Percentiles rank a stretch among this genome's conserved stretches.
phyloP scores from a whole-genome alignment of 805 yeast species.

The Pichia occidentalis region DNA sequence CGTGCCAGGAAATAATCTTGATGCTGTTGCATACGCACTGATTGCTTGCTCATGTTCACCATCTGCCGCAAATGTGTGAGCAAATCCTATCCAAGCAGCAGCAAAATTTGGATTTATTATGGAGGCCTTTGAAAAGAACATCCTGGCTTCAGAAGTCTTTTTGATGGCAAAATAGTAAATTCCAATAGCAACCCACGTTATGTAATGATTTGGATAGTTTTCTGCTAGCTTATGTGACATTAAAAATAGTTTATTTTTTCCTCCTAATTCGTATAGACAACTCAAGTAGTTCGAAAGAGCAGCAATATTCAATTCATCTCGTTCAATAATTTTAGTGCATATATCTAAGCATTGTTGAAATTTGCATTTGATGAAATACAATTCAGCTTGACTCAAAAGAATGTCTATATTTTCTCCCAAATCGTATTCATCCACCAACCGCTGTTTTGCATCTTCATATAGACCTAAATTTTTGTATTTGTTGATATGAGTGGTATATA shows the following conservation, averaged over 20 bases:
- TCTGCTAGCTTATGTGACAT: conserved; percentile 84
- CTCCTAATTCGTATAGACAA: conserved; percentile 78
- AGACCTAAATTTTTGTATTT: conserved; percentile 57
- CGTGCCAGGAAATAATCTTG: conserved; percentile 82
- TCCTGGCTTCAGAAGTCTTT: conserved; percentile 75
- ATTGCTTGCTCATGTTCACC: conserved; percentile 99
- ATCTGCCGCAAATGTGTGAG: conserved; percentile 94
- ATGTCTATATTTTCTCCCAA: conserved; percentile 67
- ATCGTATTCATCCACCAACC: conserved; percentile 65
- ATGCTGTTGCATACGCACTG: conserved; percentile 94
- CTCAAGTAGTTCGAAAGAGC: conserved; percentile 75
- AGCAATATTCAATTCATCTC: conserved; percentile 66
- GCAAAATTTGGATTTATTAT: conserved; percentile 83
- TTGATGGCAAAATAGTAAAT: conserved; percentile 74
- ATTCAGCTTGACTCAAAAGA: conserved; percentile 60
- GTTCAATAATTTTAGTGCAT: conserved; percentile 54
- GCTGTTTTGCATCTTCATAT: conserved; percentile 58
- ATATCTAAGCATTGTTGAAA: conserved; percentile 68
- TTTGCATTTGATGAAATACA: conserved; percentile 65
- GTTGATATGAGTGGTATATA: conserved; percentile 71
- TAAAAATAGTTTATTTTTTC: conserved; percentile 70
- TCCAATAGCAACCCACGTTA: conserved; percentile 91
- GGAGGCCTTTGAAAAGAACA: conserved; percentile 84
- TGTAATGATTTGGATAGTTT: conserved; percentile 68
- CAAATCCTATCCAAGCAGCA: conserved; percentile 97